Percentiles rank a stretch among this genome's conserved stretches.
phyloP scores from a whole-genome alignment of 805 yeast species.

The Yarrowia sp. region DNA sequence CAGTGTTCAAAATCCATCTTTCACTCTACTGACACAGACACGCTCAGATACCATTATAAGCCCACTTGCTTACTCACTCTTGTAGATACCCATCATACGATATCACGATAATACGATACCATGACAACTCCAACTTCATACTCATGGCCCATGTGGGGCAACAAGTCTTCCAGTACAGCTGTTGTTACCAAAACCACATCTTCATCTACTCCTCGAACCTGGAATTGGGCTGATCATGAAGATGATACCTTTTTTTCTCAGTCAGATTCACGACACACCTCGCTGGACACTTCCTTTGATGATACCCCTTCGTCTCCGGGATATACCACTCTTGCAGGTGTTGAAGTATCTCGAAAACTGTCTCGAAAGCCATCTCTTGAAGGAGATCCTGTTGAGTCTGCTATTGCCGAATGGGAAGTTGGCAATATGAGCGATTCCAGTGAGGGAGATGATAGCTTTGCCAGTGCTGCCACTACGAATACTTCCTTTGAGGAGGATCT shows the following conservation, averaged over 20 bases:
- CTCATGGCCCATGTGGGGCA: constrained; percentile 9
- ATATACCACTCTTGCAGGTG: background rate
- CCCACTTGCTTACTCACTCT: background rate
- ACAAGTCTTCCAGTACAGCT: background rate
- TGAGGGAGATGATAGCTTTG: background rate
- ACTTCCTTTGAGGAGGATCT: background rate
- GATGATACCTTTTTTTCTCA: background rate
- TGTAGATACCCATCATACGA: no score
- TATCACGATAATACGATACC: no score
- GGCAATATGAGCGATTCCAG: background rate
- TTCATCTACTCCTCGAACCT: background rate
- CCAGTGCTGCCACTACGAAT: background rate
- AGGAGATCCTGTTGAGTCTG: background rate
- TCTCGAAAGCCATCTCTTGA: background rate
- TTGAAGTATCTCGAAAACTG: background rate
- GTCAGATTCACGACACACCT: background rate
- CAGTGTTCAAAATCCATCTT: background rate
- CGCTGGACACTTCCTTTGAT: background rate
- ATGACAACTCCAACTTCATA: background rate
- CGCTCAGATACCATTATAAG: background rate
- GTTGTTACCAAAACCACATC: no score
- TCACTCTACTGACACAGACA: background rate
- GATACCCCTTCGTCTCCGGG: background rate
- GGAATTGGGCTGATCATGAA: background rate
- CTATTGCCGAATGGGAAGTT: background rate